Conservation (phyloP, 2,329 filamentous ascomycete genomes). For the Fusarium kyushuense region DNA sequence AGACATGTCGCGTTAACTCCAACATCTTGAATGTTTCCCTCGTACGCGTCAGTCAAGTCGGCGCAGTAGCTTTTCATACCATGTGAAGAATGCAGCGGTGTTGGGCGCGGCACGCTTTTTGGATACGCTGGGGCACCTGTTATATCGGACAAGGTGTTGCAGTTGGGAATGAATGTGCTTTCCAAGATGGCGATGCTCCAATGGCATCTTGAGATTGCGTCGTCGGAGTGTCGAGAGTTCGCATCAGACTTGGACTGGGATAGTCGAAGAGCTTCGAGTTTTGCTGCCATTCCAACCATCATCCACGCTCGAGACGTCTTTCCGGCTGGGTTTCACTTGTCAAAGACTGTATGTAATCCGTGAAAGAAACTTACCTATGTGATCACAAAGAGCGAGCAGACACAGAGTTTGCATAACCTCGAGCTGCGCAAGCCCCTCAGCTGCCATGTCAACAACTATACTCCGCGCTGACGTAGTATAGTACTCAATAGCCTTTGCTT, state of each 20-base stretch:
- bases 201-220: conserved; percentile 30
- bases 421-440: conserved; percentile 18
- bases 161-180: conserved; percentile 32
- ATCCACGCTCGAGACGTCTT: conserved; percentile 41
- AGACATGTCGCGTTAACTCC: conserved; percentile 26
- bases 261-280: conserved; percentile 35
- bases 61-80: conserved; percentile 39
- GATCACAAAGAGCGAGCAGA: conserved; percentile 38
- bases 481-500: conserved; percentile 41
- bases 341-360: rapidly evolving
- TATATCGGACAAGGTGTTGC: neutral
- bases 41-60: conserved; percentile 40
- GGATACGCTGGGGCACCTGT: conserved; percentile 25
- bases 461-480: conserved; percentile 34
- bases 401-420: conserved; percentile 40
- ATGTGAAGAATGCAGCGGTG: conserved; percentile 2
- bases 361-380: conserved; percentile 13
- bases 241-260: neutral
- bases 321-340: conserved; percentile 10
- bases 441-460: conserved; percentile 35
- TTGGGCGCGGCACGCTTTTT: conserved; percentile 26
- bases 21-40: conserved; percentile 21
- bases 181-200: conserved; percentile 39
- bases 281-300: conserved; percentile 41
- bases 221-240: neutral